Conservation (phyloP, 176 grass and related monocot genomes). For the Zea luxurians region DNA sequence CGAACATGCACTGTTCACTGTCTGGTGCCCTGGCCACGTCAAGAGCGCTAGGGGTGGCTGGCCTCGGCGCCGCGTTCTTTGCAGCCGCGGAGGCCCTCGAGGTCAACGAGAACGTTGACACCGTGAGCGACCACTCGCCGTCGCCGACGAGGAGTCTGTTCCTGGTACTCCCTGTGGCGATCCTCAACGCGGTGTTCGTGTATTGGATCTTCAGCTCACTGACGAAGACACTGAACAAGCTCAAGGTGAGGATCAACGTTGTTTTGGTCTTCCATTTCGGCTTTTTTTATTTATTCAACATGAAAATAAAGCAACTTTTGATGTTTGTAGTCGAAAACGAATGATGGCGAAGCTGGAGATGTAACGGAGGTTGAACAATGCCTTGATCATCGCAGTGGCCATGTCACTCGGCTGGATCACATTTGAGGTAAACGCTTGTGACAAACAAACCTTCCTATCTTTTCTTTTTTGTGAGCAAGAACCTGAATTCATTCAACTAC, state of each 20-base stretch:
- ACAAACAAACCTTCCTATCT: not conserved
- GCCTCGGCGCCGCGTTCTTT: conserved; percentile 59
- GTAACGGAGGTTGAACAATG: conserved; percentile 64
- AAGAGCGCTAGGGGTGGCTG: conserved; percentile 47
- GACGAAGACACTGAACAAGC: conserved; percentile 58
- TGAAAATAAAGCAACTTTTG: not conserved
- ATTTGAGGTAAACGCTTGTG: conserved; percentile 55
- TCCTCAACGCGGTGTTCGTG: conserved; percentile 62
- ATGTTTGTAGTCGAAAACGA: conserved; percentile 45
- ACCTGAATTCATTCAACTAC: not conserved
- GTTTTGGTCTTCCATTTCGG: not conserved
- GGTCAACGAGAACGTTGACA: conserved; percentile 64
- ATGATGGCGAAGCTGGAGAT: conserved; percentile 74
- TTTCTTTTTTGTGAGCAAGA: not conserved
- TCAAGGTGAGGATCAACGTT: conserved; percentile 44
- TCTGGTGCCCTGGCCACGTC: too few species aligned
- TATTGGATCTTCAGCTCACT: conserved; percentile 77
- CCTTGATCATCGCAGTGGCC: conserved; percentile 49
- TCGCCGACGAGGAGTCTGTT: conserved; percentile 54
- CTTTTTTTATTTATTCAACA: not conserved
- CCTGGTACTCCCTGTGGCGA: conserved; percentile 51
- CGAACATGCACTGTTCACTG: too few species aligned
- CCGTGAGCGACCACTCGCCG: conserved; percentile 66
- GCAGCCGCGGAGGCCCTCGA: conserved; percentile 55
- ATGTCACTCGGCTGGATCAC: conserved; percentile 69